Percentiles rank a stretch among this genome's conserved stretches.
Conservation (phyloP, 331 rosid genomes). For the Cucumis variabilis region DNA sequence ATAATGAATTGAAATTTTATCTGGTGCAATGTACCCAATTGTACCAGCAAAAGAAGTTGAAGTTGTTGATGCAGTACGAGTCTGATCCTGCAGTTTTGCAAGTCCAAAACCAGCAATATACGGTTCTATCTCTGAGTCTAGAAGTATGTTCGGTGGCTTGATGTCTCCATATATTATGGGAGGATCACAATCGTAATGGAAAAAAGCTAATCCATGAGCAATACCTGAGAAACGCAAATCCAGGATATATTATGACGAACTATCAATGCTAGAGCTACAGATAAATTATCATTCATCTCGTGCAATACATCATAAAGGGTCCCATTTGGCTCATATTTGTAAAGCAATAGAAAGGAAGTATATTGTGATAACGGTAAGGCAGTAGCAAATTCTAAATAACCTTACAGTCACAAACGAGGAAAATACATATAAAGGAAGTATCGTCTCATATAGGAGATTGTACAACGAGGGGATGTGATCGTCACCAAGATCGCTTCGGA, state of each 20-base stretch:
- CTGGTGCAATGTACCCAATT: conserved; percentile 84
- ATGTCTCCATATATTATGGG: conserved; percentile 80
- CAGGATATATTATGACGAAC: conserved; percentile 64
- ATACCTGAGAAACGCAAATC: conserved; percentile 44
- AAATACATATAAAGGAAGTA: too few species aligned
- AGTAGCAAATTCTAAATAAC: too few species aligned
- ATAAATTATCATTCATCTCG: conserved; percentile 44
- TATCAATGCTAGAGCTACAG: conserved; percentile 56
- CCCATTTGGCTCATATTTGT: conserved; percentile 47
- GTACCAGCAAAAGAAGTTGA: conserved; percentile 65
- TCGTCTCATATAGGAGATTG: too few species aligned
- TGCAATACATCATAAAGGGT: conserved; percentile 86
- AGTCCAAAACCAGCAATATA: conserved; percentile 79
- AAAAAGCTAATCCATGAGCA: conserved; percentile 71
- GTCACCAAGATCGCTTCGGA: too few species aligned
- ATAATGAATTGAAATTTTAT: conserved; percentile 33
- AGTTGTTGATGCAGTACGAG: conserved; percentile 32
- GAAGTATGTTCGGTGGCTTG: conserved; percentile 83
- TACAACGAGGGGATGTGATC: too few species aligned
- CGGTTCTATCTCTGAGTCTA: conserved; percentile 86
- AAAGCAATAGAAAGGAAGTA: conserved; percentile 70
- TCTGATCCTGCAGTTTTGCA: conserved; percentile 68
- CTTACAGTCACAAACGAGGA: too few species aligned
- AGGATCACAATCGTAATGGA: conserved; percentile 84
- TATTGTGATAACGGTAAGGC: too few species aligned